Conservation (phyloP, 164 flowering plant genomes). For the Aristolochia californica region DNA sequence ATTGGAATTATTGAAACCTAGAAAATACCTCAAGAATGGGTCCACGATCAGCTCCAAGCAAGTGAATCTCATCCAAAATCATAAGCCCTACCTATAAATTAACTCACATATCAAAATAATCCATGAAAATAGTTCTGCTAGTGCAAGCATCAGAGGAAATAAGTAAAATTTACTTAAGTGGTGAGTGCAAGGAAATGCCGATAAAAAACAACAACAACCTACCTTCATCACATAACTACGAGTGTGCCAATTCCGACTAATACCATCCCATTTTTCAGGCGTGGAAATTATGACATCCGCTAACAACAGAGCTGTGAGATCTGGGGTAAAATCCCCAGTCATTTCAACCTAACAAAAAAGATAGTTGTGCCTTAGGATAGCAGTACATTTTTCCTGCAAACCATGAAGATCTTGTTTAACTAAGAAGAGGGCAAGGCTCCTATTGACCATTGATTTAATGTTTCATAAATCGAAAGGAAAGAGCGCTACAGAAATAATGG, state of each 20-base stretch:
- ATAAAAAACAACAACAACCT: constrained; percentile 6
- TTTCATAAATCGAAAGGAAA: too few relatives aligned
- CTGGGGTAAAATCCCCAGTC: constrained; percentile 99
- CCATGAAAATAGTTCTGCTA: background rate
- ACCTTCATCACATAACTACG: constrained; percentile 96
- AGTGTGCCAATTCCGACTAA: constrained; percentile 95
- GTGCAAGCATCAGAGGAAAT: background rate
- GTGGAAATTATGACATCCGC: constrained; percentile 97
- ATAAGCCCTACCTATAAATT: constrained; percentile 74
- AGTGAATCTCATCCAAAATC: constrained; percentile 97
- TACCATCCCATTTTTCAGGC: constrained; percentile 99
- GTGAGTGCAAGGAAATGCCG: background rate
- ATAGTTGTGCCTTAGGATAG: too few relatives aligned
- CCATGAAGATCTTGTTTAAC: too few relatives aligned
- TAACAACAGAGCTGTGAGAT: constrained; percentile 68
- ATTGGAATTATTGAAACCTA: too few relatives aligned
- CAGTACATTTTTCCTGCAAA: too few relatives aligned
- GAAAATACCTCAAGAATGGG: constrained; percentile 90
- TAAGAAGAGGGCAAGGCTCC: too few relatives aligned
- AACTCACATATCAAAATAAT: background rate
- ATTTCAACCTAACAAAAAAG: constrained; percentile 70
- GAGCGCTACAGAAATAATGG: too few relatives aligned
- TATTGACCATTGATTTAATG: too few relatives aligned
- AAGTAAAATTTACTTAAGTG: background rate
- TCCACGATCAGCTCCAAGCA: constrained; percentile 98